Evolutionary conservation across 306 rosid genomes (phyloP).

Genomic region (Glycyrrhiza uralensis): DNA sequence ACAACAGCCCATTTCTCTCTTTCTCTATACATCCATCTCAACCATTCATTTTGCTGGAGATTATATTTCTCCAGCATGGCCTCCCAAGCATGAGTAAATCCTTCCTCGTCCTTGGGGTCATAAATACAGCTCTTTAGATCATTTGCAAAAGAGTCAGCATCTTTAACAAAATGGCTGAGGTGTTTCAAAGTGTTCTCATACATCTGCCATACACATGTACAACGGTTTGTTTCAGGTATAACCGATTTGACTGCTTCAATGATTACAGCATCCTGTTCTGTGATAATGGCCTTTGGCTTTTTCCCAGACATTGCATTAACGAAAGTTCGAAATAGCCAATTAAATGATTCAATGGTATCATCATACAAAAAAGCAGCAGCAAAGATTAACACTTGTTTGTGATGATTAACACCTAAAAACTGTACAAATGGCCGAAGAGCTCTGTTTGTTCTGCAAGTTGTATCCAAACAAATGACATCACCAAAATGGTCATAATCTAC

Average conservation of each 20-base stretch:
- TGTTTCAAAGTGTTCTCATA: slow-evolving; percentile 54
- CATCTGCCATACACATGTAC: slow-evolving; percentile 60
- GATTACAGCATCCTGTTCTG: slow-evolving; percentile 59
- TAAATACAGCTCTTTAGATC: slow-evolving; percentile 56
- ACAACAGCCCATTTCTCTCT: slow-evolving; percentile 63
- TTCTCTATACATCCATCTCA: slow-evolving; percentile 69
- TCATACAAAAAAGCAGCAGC: slow-evolving; percentile 57
- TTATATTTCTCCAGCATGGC: slow-evolving; percentile 47
- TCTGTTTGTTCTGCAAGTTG: slow-evolving; percentile 41
- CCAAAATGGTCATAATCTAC: slow-evolving; percentile 57
- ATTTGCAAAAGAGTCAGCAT: slow-evolving; percentile 44
- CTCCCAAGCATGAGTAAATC: slow-evolving; percentile 51
- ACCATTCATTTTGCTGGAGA: slow-evolving; percentile 64
- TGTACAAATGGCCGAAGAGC: slow-evolving; percentile 54
- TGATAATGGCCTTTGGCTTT: slow-evolving; percentile 56
- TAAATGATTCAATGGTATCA: slow-evolving; percentile 50
- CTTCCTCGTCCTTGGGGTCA: slow-evolving; percentile 50
- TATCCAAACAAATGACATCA: slow-evolving; percentile 60
- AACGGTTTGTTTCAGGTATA: slow-evolving; percentile 46
- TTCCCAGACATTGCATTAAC: slow-evolving; percentile 50
- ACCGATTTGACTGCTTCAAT: slow-evolving; percentile 51
- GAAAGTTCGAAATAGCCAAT: slow-evolving; percentile 54
- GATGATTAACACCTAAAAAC: slow-evolving; percentile 61
- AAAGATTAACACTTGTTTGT: slow-evolving; percentile 50
- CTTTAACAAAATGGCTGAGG: slow-evolving; percentile 43